phyloP scores from a whole-genome alignment of 2,329 filamentous ascomycete genomes.

The Talaromyces islandicus region DNA sequence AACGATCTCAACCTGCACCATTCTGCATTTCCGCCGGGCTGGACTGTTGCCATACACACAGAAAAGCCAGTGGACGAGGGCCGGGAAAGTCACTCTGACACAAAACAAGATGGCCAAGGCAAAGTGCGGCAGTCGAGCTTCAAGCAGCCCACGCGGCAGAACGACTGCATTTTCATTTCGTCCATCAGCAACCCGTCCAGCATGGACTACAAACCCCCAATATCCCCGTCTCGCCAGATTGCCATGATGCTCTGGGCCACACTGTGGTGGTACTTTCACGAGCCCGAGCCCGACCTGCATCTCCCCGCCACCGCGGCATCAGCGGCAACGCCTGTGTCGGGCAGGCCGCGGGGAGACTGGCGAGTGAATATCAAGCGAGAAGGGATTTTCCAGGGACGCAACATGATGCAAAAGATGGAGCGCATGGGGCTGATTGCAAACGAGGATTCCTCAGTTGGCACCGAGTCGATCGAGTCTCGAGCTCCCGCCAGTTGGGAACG shows the following conservation, averaged over 20 bases:
- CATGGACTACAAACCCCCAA: constrained; percentile 71
- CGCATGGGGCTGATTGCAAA: constrained; percentile 81
- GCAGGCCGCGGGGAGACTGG: constrained; percentile 80
- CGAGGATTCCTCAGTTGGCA: constrained; percentile 69
- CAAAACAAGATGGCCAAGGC: neutral
- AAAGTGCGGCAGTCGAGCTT: constrained; percentile 51
- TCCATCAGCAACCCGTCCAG: constrained; percentile 80
- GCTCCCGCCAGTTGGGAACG: constrained; percentile 62
- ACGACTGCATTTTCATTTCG: constrained; percentile 84
- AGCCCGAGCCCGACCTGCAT: constrained; percentile 63
- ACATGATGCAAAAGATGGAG: constrained; percentile 83
- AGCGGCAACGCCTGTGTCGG: constrained; percentile 59
- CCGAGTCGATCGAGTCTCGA: constrained; percentile 53
- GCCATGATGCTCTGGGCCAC: constrained; percentile 97
- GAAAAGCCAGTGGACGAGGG: constrained; percentile 42
- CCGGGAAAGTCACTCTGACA: too few relatives aligned
- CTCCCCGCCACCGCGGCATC: constrained; percentile 56
- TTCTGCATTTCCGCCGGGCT: constrained; percentile 67
- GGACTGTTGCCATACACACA: constrained; percentile 81
- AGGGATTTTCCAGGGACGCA: constrained; percentile 78
- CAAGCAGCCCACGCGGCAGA: constrained; percentile 65
- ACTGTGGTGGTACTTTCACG: constrained; percentile 96
- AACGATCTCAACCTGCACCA: constrained; percentile 65
- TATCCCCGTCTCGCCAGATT: constrained; percentile 78
- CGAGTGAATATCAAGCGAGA: constrained; percentile 75